Evolutionary conservation across 2,329 filamentous ascomycete species (phyloP), one percentile per base, ranked within the genome.

Genomic region (Venturia aucupariae): DNA sequence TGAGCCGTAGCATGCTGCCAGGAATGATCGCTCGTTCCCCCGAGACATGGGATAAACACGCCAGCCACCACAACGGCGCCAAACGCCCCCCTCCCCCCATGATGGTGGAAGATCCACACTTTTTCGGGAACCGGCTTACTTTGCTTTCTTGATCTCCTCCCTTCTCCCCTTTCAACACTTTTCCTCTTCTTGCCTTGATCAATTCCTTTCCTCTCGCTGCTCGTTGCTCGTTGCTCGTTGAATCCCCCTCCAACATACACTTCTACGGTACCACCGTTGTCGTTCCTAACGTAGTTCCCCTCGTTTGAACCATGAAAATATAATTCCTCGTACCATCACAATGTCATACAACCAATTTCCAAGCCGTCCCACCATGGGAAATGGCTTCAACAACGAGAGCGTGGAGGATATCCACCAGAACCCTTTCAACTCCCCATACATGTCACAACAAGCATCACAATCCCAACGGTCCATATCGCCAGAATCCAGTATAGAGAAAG

Each of bases 21-120:
- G 17, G 15, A 54, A 11, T 15, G 30, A 57, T 57, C 51, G 27
- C 27, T 35, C 19, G 27, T 6, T 30, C 17, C 27, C 27, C 30
- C 51, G 51, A 57, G 30, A 35, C 51, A 38, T 35, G 27, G 51
- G n/a, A 48, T n/a, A 32, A 32, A 32, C 48, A 32, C 48, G 48
- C 51, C 51, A 57, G 51, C 51, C 51, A 57, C 51, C 51, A 32
- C 24, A 55, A 55, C 48, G 48, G 48, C 48, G 10, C 24, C 48
- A 32, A 55, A 55, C 24, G 24, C 24, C 46, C 7, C 35, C 46
- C 46, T 8, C n/a, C n/a, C n/a, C n/a, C n/a, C n/a, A n/a, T n/a
- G n/a, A 55, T 55, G 48, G 6, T 19, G 24, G 51, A 57, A 24
- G 51, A 32, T 57, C 51, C 51, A 57, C 51, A 19, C 15, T 10